Percentiles rank a stretch among this genome's conserved stretches.
These are phyloP conservation scores for Ashbya aceris DNA, from an alignment of 1,139 yeast species.

Conservation along the genomic window DNA sequence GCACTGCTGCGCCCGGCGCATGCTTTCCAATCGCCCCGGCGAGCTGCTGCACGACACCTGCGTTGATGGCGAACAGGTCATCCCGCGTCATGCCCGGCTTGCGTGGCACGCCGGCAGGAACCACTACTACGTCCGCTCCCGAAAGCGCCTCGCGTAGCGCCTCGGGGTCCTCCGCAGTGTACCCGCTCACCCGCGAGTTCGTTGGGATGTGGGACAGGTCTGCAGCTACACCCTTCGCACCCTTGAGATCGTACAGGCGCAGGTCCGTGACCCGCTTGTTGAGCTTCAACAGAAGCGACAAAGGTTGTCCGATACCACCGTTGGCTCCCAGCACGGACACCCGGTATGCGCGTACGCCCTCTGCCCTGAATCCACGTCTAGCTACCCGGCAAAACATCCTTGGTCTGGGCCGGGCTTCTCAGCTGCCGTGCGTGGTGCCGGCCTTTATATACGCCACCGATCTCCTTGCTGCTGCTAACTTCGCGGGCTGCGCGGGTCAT, in stretches of 20 bases:
- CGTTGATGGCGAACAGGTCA: slow-evolving; percentile 94
- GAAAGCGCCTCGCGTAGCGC: slow-evolving; percentile 72
- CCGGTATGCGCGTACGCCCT: slow-evolving; percentile 56
- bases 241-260: slow-evolving; percentile 83
- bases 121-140: slow-evolving; percentile 79
- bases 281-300: slow-evolving; percentile 80
- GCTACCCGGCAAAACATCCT: slow-evolving; percentile 30
- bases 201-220: slow-evolving; percentile 92
- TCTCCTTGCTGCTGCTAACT: too few relatives aligned
- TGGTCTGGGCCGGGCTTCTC: not conserved
- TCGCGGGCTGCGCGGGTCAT: too few relatives aligned
- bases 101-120: slow-evolving; percentile 99
- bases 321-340: slow-evolving; percentile 93
- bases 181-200: slow-evolving; percentile 74
- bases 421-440: too few relatives aligned
- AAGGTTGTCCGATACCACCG: slow-evolving; percentile 99
- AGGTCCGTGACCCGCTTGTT: slow-evolving; percentile 79
- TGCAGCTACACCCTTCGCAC: slow-evolving; percentile 96
- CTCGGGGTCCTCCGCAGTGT: slow-evolving; percentile 60
- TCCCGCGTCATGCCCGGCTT: slow-evolving; percentile 99
- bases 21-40: slow-evolving; percentile 81
- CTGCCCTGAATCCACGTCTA: slow-evolving; percentile 60
- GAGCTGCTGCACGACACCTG: slow-evolving; percentile 87
- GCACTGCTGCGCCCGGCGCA: slow-evolving; percentile 81
- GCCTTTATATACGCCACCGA: too few relatives aligned